Percentiles rank a stretch among this genome's conserved stretches.
These are phyloP conservation scores for Solanum ossicruentum DNA, from an alignment of 257 asterid species.

Conservation along the genomic window DNA sequence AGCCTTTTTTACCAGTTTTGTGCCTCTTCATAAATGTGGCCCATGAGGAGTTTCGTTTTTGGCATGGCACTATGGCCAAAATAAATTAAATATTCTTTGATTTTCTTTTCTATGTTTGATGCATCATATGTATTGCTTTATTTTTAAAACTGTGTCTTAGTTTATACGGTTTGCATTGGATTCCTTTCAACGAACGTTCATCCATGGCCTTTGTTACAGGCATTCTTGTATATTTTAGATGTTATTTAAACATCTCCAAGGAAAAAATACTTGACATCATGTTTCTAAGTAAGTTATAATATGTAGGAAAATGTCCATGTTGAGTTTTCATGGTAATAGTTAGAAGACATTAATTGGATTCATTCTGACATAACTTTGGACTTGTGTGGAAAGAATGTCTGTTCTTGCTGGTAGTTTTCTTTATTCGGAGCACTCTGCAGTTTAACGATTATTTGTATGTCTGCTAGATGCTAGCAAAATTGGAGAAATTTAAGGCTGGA, in stretches of 20 bases:
- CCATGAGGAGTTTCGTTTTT: neutral
- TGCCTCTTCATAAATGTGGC: neutral
- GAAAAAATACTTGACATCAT: neutral
- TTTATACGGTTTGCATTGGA: neutral
- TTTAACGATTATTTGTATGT: slow-evolving; percentile 6
- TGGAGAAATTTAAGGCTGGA: slow-evolving; percentile 56
- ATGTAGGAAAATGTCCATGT: neutral
- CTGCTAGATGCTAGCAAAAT: slow-evolving; percentile 53
- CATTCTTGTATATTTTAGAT: neutral
- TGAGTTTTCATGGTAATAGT: neutral
- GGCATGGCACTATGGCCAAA: neutral
- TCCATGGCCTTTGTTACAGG: neutral
- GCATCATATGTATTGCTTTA: neutral
- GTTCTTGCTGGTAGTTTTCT: neutral
- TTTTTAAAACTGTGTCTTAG: neutral
- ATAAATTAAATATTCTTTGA: neutral
- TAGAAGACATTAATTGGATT: neutral
- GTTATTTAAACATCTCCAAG: neutral
- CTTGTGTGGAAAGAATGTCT: neutral
- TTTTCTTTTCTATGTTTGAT: neutral
- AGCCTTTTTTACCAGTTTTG: neutral
- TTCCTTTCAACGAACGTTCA: neutral
- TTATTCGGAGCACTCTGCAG: neutral
- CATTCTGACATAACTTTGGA: neutral
- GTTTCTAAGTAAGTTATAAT: neutral